Percentiles rank a stretch among this genome's conserved stretches.
These are phyloP conservation scores for Psidium friedrichsthalianum DNA, from an alignment of 345 rosid genomes.

Conservation along the genomic window DNA sequence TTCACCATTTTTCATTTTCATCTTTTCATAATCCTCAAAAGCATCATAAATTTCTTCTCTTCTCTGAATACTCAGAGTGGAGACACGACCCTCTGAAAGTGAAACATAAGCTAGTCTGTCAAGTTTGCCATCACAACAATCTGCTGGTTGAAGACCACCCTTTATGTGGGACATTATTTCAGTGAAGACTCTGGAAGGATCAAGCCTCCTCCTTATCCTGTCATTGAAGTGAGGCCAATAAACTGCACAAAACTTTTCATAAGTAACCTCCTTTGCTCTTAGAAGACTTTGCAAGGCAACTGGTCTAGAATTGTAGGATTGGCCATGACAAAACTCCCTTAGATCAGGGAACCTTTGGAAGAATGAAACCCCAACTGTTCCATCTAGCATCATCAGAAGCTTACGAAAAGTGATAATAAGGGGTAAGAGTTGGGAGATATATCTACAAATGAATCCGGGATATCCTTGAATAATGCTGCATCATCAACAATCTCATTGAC, in stretches of 20 bases:
- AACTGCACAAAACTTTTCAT: conserved; percentile 24
- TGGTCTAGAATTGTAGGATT: conserved; percentile 8
- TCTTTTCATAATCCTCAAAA: conserved; percentile 33
- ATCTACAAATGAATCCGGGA: conserved; percentile 29
- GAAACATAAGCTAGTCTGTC: conserved; percentile 19
- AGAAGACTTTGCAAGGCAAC: conserved; percentile 16
- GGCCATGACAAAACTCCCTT: conserved; percentile 9
- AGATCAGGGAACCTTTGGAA: conserved; percentile 30
- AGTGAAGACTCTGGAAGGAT: conserved; percentile 35
- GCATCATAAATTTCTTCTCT: conserved; percentile 26
- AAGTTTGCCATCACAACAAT: conserved; percentile 16
- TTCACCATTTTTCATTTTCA: conserved; percentile 26
- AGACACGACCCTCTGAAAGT: conserved; percentile 22
- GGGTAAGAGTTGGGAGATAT: conserved; percentile 18
- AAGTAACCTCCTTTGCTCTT: conserved; percentile 31
- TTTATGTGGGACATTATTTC: conserved; percentile 50
- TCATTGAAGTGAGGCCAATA: conserved; percentile 46
- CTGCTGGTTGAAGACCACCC: conserved; percentile 22
- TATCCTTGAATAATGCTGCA: conserved; percentile 21
- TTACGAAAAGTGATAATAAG: conserved; percentile 41
- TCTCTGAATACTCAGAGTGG: conserved; percentile 11
- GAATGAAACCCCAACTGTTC: conserved; percentile 31
- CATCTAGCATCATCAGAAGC: conserved; percentile 54
- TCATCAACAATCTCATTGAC: conserved; percentile 21
- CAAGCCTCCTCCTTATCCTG: conserved; percentile 21